A percentile compares a stretch with the other conserved stretches of the same genome.
phyloP scores from a whole-genome alignment of 495 filamentous ascomycete genomes.

The Alectoria sarmentosa region DNA sequence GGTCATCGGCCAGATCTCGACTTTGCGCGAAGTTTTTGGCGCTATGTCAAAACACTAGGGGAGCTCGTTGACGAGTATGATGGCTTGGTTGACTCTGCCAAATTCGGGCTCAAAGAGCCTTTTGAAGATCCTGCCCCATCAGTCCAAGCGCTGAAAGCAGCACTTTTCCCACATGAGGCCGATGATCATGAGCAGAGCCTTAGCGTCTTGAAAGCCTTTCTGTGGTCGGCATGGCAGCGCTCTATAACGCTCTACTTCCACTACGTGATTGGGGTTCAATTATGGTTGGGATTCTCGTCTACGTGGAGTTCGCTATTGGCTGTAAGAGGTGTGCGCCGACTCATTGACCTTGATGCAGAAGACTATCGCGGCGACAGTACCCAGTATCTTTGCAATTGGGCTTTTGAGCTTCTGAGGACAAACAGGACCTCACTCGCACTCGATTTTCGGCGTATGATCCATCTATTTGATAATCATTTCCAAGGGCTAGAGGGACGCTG shows the following conservation, averaged over 20 bases:
- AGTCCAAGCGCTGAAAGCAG: slow-evolving; percentile 14
- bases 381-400: slow-evolving; percentile 17
- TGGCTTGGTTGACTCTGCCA: neutral
- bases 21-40: neutral
- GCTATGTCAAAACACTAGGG: slow-evolving; percentile 2
- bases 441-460: slow-evolving; percentile 12
- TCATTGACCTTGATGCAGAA: slow-evolving; percentile 11
- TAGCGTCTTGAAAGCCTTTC: slow-evolving; percentile 11
- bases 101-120: neutral
- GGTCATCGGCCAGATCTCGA: slow-evolving; percentile 5
- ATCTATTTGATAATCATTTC: slow-evolving; percentile 10
- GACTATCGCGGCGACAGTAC: slow-evolving; percentile 15
- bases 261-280: slow-evolving; percentile 13
- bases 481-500: slow-evolving; percentile 5
- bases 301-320: slow-evolving; percentile 16
- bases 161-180: neutral
- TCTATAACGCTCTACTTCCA: slow-evolving; percentile 19
- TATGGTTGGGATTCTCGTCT: neutral
- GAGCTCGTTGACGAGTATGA: slow-evolving; percentile 12
- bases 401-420: slow-evolving; percentile 17
- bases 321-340: slow-evolving; percentile 13
- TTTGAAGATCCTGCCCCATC: slow-evolving; percentile 10
- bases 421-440: slow-evolving; percentile 5
- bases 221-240: slow-evolving; percentile 18
- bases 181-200: slow-evolving; percentile 11